Evolutionary conservation across 129 eudicot species (phyloP).

Genomic region (Chrysanthemum seticuspe): DNA sequence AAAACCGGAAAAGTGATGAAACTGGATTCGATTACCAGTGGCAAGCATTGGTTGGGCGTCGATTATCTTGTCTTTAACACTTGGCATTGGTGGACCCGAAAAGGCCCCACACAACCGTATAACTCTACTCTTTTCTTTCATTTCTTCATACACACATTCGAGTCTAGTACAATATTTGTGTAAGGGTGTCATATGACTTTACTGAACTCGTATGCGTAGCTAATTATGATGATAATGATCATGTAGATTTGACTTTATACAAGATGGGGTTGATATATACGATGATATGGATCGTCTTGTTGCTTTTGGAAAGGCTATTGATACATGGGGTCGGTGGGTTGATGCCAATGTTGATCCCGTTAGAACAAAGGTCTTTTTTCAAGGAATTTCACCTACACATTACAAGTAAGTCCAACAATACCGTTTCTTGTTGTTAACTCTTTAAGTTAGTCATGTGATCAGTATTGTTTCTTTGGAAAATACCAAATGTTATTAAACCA

Average conservation of each 20-base stretch:
- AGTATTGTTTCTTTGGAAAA: too few relatives aligned
- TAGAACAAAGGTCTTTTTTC: constrained; percentile 51
- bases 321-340: constrained; percentile 71
- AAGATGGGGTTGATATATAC: constrained; percentile 37
- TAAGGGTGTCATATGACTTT: background rate
- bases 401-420: constrained; percentile 44
- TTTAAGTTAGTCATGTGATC: too few relatives aligned
- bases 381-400: constrained; percentile 78
- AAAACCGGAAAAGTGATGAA: constrained; percentile 50
- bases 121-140: background rate
- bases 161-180: too few relatives aligned
- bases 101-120: constrained; percentile 51
- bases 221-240: background rate
- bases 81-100: constrained; percentile 90
- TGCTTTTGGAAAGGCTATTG: constrained; percentile 57
- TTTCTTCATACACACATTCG: background rate
- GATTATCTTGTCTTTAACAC: constrained; percentile 74
- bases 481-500: too few relatives aligned
- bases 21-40: constrained; percentile 53
- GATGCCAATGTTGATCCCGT: constrained; percentile 48
- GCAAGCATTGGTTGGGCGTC: constrained; percentile 49
- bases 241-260: constrained; percentile 59
- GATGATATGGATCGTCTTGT: constrained; percentile 62
- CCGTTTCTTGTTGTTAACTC: too few relatives aligned
- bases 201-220: background rate